Conservation (phyloP, 495 filamentous ascomycete genomes). For the Haplographium delicatum region DNA sequence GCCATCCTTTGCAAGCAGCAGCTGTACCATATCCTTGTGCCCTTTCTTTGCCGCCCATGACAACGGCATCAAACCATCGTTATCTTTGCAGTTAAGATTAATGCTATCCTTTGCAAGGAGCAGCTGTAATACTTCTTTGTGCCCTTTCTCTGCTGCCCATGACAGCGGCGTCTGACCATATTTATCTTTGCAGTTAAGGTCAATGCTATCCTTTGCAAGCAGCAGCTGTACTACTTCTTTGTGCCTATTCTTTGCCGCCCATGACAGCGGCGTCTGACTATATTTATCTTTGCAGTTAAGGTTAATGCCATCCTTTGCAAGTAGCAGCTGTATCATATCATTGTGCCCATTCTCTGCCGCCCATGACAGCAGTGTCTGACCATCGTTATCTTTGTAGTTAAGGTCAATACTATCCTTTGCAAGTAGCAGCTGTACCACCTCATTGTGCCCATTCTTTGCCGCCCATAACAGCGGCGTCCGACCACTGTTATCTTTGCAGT, state of each 20-base stretch:
- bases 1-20: too few relatives aligned
- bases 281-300: too few relatives aligned
- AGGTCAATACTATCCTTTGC: not conserved
- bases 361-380: too few relatives aligned
- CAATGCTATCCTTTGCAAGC: not conserved
- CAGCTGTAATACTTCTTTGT: not conserved
- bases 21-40: too few relatives aligned
- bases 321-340: too few relatives aligned
- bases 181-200: not conserved
- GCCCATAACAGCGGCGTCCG: not conserved
- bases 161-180: not conserved
- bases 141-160: not conserved
- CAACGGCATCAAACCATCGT: too few relatives aligned
- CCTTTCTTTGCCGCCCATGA: too few relatives aligned
- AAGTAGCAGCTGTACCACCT: not conserved
- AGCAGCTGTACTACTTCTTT: not conserved
- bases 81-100: not conserved
- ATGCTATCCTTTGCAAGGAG: not conserved
- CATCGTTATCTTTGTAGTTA: not conserved
- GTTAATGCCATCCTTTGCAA: too few relatives aligned
- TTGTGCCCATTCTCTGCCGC: too few relatives aligned
- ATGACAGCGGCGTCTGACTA: not conserved
- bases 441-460: not conserved
- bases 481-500: not conserved
- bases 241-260: not conserved